Evolutionary conservation across 2,329 filamentous ascomycete species (phyloP).

Genomic region (Talaromyces sp.): DNA sequence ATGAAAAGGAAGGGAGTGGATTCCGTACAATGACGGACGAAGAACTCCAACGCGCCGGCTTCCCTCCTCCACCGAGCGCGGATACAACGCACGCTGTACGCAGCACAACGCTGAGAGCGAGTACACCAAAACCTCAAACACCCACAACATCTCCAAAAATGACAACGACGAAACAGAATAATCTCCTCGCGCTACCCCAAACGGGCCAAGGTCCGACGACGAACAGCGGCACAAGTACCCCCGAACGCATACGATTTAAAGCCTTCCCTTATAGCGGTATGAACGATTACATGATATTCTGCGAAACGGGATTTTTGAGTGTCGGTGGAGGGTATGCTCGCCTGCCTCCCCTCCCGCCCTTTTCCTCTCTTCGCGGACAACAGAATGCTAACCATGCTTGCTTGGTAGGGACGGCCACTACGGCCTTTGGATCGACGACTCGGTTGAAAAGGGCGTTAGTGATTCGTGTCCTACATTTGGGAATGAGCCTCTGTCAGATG

Average conservation of each 20-base stretch:
- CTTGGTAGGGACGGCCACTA: constrained; percentile 68
- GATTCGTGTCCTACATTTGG: constrained; percentile 85
- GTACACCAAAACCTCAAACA: constrained; percentile 22
- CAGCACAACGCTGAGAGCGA: constrained; percentile 55
- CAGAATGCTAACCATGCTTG: constrained; percentile 24
- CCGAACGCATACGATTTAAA: constrained; percentile 85
- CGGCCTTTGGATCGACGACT: constrained; percentile 88
- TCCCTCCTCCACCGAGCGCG: constrained; percentile 67
- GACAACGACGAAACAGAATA: not conserved
- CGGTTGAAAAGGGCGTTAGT: constrained; percentile 78
- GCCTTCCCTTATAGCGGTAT: constrained; percentile 93
- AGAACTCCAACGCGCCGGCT: constrained; percentile 49
- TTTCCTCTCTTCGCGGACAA: not conserved
- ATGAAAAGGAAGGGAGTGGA: not conserved
- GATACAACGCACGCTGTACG: constrained; percentile 60
- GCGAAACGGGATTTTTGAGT: constrained; percentile 78
- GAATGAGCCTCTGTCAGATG: constrained; percentile 89
- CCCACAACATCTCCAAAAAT: too few relatives aligned
- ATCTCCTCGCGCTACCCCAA: constrained; percentile 12
- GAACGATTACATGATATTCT: constrained; percentile 96
- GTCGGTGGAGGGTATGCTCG: constrained; percentile 71
- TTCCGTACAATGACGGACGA: constrained; percentile 30
- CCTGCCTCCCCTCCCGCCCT: not conserved
- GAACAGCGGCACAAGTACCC: constrained; percentile 52
- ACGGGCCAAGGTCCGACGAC: constrained; percentile 20